These are phyloP conservation scores for Piedraia hortae DNA, from an alignment of 2,329 filamentous ascomycete species.

Conservation along the genomic window DNA sequence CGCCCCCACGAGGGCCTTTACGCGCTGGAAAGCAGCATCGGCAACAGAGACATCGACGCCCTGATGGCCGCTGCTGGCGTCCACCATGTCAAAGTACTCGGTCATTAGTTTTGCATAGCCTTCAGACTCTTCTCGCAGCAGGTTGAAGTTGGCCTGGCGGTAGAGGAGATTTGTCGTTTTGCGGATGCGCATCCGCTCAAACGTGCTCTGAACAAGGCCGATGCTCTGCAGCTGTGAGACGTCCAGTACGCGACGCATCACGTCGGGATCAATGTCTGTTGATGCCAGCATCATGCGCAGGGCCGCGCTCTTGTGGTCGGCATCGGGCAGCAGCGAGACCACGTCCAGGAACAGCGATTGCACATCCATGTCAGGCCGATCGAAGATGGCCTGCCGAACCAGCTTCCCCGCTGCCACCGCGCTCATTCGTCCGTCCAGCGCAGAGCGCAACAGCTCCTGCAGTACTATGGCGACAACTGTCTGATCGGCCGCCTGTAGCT, in stretches of 20 bases:
- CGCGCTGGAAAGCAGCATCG: slow-evolving; percentile 62
- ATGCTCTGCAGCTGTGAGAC: slow-evolving; percentile 44
- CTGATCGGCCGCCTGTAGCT: slow-evolving; percentile 37
- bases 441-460: slow-evolving; percentile 59
- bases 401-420: slow-evolving; percentile 41
- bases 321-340: slow-evolving; percentile 50
- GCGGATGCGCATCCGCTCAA: slow-evolving; percentile 55
- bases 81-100: slow-evolving; percentile 75
- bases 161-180: slow-evolving; percentile 85
- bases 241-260: slow-evolving; percentile 67
- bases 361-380: slow-evolving; percentile 21
- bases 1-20: slow-evolving; percentile 84
- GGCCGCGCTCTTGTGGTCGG: slow-evolving; percentile 28
- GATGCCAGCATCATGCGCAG: slow-evolving; percentile 43
- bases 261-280: slow-evolving; percentile 39
- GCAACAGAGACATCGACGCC: slow-evolving; percentile 55
- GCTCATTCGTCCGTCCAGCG: slow-evolving; percentile 39
- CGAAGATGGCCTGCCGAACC: slow-evolving; percentile 45
- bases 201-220: slow-evolving; percentile 61
- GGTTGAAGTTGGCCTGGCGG: slow-evolving; percentile 86
- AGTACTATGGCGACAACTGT: slow-evolving; percentile 44
- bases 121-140: slow-evolving; percentile 82
- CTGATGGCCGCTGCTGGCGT: slow-evolving; percentile 27
- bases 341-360: slow-evolving; percentile 53
- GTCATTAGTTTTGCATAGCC: slow-evolving; percentile 91